A percentile compares a stretch with the other conserved stretches of the same genome.
phyloP scores from a whole-genome alignment of 1,284 basidiomycete species.

The Puccinia novopanici region DNA sequence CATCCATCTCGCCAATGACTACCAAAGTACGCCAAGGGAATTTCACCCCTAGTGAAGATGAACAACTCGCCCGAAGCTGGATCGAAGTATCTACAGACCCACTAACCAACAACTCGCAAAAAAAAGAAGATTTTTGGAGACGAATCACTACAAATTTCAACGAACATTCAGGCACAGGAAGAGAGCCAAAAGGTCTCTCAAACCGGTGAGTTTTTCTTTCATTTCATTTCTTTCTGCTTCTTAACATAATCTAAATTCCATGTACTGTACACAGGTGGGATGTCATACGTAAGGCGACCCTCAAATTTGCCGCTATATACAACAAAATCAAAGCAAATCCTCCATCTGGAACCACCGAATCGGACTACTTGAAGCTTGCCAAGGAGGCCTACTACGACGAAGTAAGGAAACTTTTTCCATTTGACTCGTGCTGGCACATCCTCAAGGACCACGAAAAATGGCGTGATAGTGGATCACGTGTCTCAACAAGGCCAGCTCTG shows the following conservation, averaged over 20 bases:
- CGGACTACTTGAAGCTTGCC: neutral
- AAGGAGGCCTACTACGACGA: neutral
- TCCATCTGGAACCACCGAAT: neutral
- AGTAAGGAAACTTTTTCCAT: neutral
- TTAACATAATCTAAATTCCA: neutral
- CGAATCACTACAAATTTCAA: neutral
- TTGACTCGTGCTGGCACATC: neutral
- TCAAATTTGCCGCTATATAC: neutral
- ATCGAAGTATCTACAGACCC: neutral
- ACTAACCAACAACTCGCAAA: neutral
- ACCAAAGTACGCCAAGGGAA: neutral
- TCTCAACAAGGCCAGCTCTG: neutral
- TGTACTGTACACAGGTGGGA: constrained; percentile 13
- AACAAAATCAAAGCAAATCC: neutral
- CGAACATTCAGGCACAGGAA: neutral
- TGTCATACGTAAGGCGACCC: neutral
- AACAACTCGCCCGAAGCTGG: neutral
- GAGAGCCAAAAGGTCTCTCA: neutral
- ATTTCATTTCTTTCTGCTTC: neutral
- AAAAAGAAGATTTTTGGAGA: neutral
- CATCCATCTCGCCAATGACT: too few species aligned
- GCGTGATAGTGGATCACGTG: neutral
- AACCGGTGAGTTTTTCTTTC: neutral
- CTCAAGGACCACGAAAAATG: neutral
- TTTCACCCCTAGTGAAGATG: neutral